Conservation (phyloP, 352 stramenopile genomes). For the Pythium guiyangense region DNA sequence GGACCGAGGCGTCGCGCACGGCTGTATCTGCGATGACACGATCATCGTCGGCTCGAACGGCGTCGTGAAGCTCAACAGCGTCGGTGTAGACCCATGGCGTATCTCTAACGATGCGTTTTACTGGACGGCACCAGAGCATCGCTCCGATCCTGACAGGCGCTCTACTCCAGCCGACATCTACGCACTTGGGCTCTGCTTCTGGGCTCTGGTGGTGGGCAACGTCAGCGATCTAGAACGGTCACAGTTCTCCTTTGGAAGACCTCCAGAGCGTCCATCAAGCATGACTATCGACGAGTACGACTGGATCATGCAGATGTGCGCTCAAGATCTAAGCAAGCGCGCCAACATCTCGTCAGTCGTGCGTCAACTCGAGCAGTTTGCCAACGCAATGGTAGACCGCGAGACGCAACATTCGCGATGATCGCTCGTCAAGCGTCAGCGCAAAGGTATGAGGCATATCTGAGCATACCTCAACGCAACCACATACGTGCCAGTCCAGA, state of each 20-base stretch:
- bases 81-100: background rate
- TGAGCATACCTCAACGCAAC: background rate
- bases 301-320: background rate
- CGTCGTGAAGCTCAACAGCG: conserved; percentile 14
- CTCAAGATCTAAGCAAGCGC: background rate
- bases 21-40: too few species aligned
- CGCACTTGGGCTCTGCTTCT: conserved; percentile 20
- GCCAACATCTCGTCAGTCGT: background rate
- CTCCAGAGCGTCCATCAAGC: conserved; percentile 1
- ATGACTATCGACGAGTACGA: conserved; percentile 5
- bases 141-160: too few species aligned
- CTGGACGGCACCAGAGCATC: too few species aligned
- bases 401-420: too few species aligned
- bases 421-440: background rate
- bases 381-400: background rate
- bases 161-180: conserved; percentile 31
- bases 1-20: too few species aligned
- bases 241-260: too few species aligned
- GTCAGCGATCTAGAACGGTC: background rate
- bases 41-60: too few species aligned
- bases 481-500: too few species aligned
- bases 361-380: background rate
- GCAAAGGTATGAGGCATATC: background rate
- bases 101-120: too few species aligned
- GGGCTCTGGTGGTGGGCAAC: conserved; percentile 6